Conservation (phyloP, 495 filamentous ascomycete species). For the Penicillium silybi region DNA sequence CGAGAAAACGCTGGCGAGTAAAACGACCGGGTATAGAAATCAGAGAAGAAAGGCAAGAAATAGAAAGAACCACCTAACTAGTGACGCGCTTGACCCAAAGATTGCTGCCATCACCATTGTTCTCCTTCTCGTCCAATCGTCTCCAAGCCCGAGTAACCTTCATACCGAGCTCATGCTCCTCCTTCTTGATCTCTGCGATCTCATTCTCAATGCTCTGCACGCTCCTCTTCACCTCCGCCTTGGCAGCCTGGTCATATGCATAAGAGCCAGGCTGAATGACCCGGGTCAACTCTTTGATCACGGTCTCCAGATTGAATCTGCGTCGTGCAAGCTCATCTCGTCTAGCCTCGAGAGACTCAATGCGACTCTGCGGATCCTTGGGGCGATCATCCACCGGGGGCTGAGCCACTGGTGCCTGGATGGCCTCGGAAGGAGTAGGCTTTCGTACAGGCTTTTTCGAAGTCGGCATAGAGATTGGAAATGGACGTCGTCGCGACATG, state of each 20-base stretch:
- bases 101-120: conserved; percentile 63
- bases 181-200: conserved; percentile 71
- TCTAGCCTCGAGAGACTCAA: conserved; percentile 63
- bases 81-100: conserved; percentile 79
- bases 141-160: conserved; percentile 79
- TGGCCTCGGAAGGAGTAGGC: conserved; percentile 50
- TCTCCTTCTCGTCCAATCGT: conserved; percentile 66
- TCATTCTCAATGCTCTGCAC: conserved; percentile 67
- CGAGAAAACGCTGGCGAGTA: conserved; percentile 1
- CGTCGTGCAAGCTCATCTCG: conserved; percentile 62
- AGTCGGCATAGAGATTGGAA: conserved; percentile 39
- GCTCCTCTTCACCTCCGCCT: conserved; percentile 68
- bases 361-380: conserved; percentile 51
- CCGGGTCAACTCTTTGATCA: conserved; percentile 67
- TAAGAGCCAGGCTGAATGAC: conserved; percentile 55
- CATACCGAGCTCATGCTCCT: conserved; percentile 84
- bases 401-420: conserved; percentile 46
- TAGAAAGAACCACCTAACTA: conserved; percentile 34
- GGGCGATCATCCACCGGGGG: conserved; percentile 54
- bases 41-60: not conserved
- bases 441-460: conserved; percentile 46
- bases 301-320: conserved; percentile 64
- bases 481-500: conserved; percentile 46
- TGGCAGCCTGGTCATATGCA: conserved; percentile 52
- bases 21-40: conserved; percentile 13